Evolutionary conservation across 179 eudicot genomes (phyloP).

Genomic region (Patellifolia procumbens): DNA sequence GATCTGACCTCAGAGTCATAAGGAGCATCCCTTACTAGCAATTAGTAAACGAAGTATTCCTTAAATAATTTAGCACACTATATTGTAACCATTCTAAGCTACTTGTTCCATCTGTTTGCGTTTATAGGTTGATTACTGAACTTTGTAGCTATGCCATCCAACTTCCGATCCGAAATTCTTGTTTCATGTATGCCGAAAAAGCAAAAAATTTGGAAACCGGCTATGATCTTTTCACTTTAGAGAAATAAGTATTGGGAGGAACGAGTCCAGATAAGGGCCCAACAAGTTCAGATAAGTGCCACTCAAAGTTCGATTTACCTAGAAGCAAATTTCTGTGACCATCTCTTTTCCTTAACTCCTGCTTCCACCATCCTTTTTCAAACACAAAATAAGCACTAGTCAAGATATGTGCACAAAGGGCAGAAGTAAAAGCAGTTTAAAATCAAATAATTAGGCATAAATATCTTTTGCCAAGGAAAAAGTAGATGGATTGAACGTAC

Average conservation of each 20-base stretch:
- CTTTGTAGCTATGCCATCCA: not conserved
- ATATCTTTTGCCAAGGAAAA: constrained; percentile 4
- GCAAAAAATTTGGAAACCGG: not conserved
- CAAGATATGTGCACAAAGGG: constrained; percentile 14
- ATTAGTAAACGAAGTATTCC: too few species aligned
- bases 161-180: not conserved
- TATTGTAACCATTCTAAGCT: not conserved
- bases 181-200: not conserved
- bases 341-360: constrained; percentile 80
- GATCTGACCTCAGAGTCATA: too few species aligned
- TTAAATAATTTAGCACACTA: too few species aligned
- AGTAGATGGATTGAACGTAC: constrained; percentile 46
- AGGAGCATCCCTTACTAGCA: too few species aligned
- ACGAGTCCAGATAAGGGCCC: not conserved
- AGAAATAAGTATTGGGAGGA: not conserved
- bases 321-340: constrained; percentile 79
- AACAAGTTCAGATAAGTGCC: not conserved
- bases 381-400: constrained; percentile 24
- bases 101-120: not conserved
- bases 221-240: not conserved
- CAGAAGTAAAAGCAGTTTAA: not conserved
- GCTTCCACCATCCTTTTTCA: constrained; percentile 73
- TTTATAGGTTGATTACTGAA: not conserved
- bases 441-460: not conserved
- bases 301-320: constrained; percentile 42